Evolutionary conservation across 345 rosid genomes (phyloP), one percentile per base, ranked within the genome.

Genomic region (Odontarrhena argentea): DNA sequence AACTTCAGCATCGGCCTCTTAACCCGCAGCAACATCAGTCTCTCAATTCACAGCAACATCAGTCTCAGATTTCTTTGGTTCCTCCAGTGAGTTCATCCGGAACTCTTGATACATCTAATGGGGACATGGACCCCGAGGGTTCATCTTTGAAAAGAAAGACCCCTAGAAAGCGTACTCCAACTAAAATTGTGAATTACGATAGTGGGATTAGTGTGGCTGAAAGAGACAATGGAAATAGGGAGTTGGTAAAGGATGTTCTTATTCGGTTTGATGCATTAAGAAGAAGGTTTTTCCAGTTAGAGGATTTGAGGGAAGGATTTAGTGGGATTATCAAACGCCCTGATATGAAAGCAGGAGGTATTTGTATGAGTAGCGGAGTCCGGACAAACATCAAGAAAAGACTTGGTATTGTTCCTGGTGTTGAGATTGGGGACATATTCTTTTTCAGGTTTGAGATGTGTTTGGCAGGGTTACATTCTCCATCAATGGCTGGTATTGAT

Each of bases 401-500:
- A 68, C 75, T 77, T 7, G 93, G 96, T 35, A 40, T 65, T 36
- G 84, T 87, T 53, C 88, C 97, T 11, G 97, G 97, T n/a, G 84
- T 94, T 50, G 85, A 89, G 66, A 74, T 91, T 42, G 96, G 99
- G 3, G 96, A 91, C 55, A 70, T 91, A 58, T 94, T 84, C 86
- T 86, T 79, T 72, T 91, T 87, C 52, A 70, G 97, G 56, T 88
- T 91, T 84, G 97, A 94, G 74, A 69, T 94, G 83, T 85, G 90
- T 74, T 77, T 91, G 69, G 71, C 86, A 6, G 99, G 97, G 10
- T 67, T 94, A 62, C 97, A 94, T 70, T 76, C 91, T 38, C 96
- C 75, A 50, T 74, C 88, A 35, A 90, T 91, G 92, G 97, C 90
- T 55, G 99, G 99, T 22, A 91, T 91, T 34, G 99, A 94, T 73